Evolutionary conservation across 495 filamentous ascomycete genomes (phyloP).

Genomic region (Extremus antarcticus): DNA sequence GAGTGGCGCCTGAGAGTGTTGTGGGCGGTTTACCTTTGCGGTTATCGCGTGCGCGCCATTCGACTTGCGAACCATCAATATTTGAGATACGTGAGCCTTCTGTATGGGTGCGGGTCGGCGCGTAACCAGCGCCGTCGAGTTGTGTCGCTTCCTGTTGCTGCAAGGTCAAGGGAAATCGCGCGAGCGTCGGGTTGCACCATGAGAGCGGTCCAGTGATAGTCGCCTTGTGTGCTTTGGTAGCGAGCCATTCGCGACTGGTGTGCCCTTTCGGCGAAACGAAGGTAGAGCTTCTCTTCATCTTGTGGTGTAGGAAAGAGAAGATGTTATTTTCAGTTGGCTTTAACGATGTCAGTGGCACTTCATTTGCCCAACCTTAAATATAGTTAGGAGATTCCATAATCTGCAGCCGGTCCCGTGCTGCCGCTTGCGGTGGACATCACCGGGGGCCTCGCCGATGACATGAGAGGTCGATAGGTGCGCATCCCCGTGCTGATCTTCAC

Average conservation of each 20-base stretch:
- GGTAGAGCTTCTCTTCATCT: neutral
- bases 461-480: too few relatives aligned
- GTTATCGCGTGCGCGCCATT: conserved; percentile 4
- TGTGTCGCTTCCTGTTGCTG: neutral
- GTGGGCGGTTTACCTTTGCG: neutral
- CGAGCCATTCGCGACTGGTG: neutral
- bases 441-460: too few relatives aligned
- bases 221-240: neutral
- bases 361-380: neutral
- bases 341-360: too few relatives aligned
- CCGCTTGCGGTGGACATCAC: too few relatives aligned
- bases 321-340: too few relatives aligned
- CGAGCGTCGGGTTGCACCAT: neutral
- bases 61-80: neutral
- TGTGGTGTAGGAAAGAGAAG: neutral
- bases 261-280: neutral
- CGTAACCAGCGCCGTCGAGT: neutral
- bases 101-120: neutral
- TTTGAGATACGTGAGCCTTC: neutral
- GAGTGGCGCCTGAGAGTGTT: neutral
- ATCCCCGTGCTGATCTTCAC: too few relatives aligned
- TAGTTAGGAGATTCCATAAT: too few relatives aligned
- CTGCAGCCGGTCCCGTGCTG: too few relatives aligned
- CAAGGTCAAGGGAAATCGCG: too few relatives aligned
- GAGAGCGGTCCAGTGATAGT: neutral